Conservation (phyloP, 768 basidiomycete species). For the Boletus bicolor region DNA sequence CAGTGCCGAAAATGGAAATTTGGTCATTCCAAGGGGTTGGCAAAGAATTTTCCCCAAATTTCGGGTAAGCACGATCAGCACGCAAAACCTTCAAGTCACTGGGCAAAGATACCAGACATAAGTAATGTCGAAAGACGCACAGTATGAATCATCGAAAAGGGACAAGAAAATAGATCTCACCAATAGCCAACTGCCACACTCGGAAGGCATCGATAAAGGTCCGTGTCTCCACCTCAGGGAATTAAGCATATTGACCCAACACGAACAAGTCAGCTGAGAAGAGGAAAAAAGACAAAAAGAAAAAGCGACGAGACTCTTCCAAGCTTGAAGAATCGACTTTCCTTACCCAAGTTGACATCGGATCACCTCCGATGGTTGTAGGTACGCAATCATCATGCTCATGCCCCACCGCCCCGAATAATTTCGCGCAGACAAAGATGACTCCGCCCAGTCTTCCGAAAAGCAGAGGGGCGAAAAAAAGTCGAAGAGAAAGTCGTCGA, state of each 20-base stretch:
- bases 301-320: conserved; percentile 28
- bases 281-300: conserved; percentile 41
- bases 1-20: no score
- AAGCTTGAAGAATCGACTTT: neutral
- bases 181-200: neutral
- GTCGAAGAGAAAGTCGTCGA: conserved; percentile 11
- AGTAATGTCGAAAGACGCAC: conserved; percentile 4
- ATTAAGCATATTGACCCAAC: conserved; percentile 7
- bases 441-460: conserved; percentile 1
- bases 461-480: conserved; percentile 3
- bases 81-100: no score
- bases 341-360: neutral
- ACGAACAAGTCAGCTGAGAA: conserved; percentile 19
- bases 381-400: neutral
- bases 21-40: no score
- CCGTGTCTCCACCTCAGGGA: neutral
- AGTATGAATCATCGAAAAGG: neutral
- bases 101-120: neutral
- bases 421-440: conserved; percentile 1
- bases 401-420: neutral
- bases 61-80: no score
- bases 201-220: conserved; percentile 20
- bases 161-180: neutral
- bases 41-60: no score
- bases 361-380: neutral